Base-by-base conservation (phyloP, 352 stramenopile species). In the Globisporangium uncinulatum region DNA sequence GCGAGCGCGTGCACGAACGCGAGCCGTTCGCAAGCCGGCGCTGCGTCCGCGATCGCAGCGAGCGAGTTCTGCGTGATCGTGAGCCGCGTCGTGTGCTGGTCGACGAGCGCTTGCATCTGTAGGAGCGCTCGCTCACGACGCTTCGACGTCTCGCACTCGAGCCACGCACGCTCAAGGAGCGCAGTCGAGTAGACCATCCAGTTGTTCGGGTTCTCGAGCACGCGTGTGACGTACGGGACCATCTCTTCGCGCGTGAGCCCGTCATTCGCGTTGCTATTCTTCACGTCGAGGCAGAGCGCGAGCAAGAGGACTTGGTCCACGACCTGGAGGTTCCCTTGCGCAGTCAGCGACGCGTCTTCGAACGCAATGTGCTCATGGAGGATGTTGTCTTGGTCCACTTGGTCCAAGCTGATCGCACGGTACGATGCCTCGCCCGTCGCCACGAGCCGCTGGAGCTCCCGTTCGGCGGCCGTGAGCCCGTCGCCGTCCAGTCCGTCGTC, bases 121-220 rank as follows among this genome's bases (percentile, higher is more conserved):
- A 99, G 74, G 54, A 98, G 92, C 10, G 90, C 91, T 34, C 96
- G 81, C 66, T 99, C 94, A 59, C 92, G 82, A 15, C 87, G 90
- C 65, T 98, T 94, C 3, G 77, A 89, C 13, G 85, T 86, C 66
- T 98, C 91, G 63, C 89, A 98, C 72, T 99, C 95, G 36, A 99
- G 78, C 91, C 93, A 97, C 32, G 93, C 83, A 21, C 80, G 79
- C 69, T 98, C 89, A 20, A 98, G 74, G 37, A 98, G 78, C 32
- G 76, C 93, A 9, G 92, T 98, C 7, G 92, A 97, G 71, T 98
- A 97, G 2, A 98, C 87, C 88, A 98, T 98, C 94, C 94, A 98
- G 72, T 98, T 97, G 70, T 97, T 94, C 3, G 83, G 89, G 61
- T 97, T 95, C 53, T 95, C 79, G 7, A 98, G 72, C 29, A 98